Evolutionary conservation across 306 rosid species (phyloP).

Genomic region (Oemleria cerasiformis): DNA sequence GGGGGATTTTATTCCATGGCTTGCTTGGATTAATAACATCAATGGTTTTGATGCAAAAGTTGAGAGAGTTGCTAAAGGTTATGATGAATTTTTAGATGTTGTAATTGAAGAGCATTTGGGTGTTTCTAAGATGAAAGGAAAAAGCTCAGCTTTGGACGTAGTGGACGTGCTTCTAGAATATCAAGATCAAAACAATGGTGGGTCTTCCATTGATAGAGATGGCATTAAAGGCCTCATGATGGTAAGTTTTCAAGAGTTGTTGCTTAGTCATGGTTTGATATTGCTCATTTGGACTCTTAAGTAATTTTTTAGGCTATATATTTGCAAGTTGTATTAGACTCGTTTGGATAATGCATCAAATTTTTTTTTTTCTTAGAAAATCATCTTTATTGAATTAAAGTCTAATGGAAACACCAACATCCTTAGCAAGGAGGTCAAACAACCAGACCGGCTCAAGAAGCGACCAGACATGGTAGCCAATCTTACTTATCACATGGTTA

Average conservation of each 20-base stretch:
- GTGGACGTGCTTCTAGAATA: constrained; percentile 14
- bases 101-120: not conserved
- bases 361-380: too few relatives aligned
- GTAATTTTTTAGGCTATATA: too few relatives aligned
- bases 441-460: too few relatives aligned
- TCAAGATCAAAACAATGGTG: constrained; percentile 15
- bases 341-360: too few relatives aligned
- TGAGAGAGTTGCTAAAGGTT: constrained; percentile 19
- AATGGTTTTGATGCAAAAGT: constrained; percentile 12
- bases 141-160: not conserved
- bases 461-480: too few relatives aligned
- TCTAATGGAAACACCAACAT: too few relatives aligned
- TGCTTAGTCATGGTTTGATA: too few relatives aligned
- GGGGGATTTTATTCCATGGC: constrained; percentile 16
- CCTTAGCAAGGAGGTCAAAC: too few relatives aligned
- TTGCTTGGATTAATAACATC: constrained; percentile 17
- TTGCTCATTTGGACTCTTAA: too few relatives aligned
- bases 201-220: constrained; percentile 15
- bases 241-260: not conserved
- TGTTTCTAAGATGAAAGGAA: not conserved
- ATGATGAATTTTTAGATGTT: constrained; percentile 18
- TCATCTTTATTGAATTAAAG: too few relatives aligned
- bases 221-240: constrained; percentile 18
- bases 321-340: too few relatives aligned
- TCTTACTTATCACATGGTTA: too few relatives aligned